These are phyloP conservation scores for Fistulifera pelliculosa DNA, from an alignment of 108 stramenopile genomes.

Conservation along the genomic window DNA sequence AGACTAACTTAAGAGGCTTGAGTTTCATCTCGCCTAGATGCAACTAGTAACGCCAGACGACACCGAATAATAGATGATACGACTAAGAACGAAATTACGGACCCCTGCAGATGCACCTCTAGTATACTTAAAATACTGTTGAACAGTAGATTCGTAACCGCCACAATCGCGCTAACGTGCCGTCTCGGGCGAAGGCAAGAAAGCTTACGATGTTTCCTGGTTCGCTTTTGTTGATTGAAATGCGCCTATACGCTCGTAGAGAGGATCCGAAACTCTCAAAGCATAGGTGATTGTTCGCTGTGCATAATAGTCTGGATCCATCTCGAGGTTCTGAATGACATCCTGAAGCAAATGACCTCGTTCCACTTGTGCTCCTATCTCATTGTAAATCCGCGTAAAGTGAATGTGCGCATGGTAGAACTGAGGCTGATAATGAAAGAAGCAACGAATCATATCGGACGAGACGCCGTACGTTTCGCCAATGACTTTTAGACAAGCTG, in stretches of 20 bases:
- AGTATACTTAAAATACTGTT: too few species aligned
- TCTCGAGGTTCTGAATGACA: slow-evolving; percentile 62
- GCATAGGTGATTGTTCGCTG: slow-evolving; percentile 53
- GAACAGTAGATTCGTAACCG: too few species aligned
- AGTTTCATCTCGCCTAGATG: too few species aligned
- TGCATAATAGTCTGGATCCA: slow-evolving; percentile 42
- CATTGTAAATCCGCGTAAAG: slow-evolving; percentile 61
- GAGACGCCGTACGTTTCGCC: slow-evolving; percentile 49
- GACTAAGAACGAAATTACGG: too few species aligned
- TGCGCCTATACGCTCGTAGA: slow-evolving; percentile 3
- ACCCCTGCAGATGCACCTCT: too few species aligned
- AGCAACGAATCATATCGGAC: slow-evolving; percentile 44
- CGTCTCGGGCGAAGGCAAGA: too few species aligned
- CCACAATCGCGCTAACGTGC: too few species aligned
- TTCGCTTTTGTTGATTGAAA: too few species aligned
- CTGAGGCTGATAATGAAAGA: slow-evolving; percentile 69
- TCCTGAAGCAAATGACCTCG: slow-evolving; percentile 57
- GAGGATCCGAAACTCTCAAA: slow-evolving; percentile 7
- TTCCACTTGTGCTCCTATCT: slow-evolving; percentile 44
- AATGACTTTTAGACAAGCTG: slow-evolving; percentile 35
- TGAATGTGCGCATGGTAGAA: slow-evolving; percentile 76
- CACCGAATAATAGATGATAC: too few species aligned
- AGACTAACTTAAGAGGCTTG: too few species aligned
- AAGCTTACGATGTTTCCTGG: too few species aligned
- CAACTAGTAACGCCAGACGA: too few species aligned